Evolutionary conservation across 139 green algal genomes (phyloP).

Genomic region (Parachlorella kessleri): DNA sequence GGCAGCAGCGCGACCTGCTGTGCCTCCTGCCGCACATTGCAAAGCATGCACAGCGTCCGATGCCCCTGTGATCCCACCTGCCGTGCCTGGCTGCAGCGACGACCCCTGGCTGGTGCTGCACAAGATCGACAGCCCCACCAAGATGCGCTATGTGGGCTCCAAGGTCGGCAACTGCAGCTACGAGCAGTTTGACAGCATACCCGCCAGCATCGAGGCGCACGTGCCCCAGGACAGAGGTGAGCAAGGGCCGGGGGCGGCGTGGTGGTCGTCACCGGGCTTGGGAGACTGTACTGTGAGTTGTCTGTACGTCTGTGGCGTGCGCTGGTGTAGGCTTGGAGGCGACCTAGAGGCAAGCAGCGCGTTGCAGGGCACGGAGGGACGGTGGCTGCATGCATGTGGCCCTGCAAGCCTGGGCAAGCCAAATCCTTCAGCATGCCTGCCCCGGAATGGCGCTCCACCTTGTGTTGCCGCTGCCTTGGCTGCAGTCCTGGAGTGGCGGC

Average conservation of each 20-base stretch:
- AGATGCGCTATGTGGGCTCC: conserved; percentile 53
- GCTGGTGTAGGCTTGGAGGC: too few species aligned
- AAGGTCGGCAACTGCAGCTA: conserved; percentile 20
- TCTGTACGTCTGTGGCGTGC: too few species aligned
- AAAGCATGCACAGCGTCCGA: too few species aligned
- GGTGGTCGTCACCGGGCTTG: too few species aligned
- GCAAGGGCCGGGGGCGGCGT: conserved; percentile 4
- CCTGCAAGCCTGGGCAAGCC: not conserved
- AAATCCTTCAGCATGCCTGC: too few species aligned
- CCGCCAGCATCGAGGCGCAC: conserved; percentile 6
- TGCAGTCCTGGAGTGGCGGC: not conserved
- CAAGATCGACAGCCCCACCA: conserved; percentile 60
- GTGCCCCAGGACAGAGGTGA: not conserved
- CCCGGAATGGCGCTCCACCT: not conserved
- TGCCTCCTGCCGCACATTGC: too few species aligned
- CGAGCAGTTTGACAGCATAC: not conserved
- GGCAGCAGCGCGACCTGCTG: too few species aligned
- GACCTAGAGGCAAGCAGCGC: too few species aligned
- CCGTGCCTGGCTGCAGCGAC: not conserved
- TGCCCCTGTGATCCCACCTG: too few species aligned
- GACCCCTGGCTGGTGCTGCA: conserved; percentile 54
- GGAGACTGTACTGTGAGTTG: too few species aligned
- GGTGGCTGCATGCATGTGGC: not conserved
- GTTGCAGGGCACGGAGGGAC: too few species aligned
- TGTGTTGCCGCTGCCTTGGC: not conserved